phyloP scores from a whole-genome alignment of 2,329 filamentous ascomycete species.

The Aspergillus sp. region DNA sequence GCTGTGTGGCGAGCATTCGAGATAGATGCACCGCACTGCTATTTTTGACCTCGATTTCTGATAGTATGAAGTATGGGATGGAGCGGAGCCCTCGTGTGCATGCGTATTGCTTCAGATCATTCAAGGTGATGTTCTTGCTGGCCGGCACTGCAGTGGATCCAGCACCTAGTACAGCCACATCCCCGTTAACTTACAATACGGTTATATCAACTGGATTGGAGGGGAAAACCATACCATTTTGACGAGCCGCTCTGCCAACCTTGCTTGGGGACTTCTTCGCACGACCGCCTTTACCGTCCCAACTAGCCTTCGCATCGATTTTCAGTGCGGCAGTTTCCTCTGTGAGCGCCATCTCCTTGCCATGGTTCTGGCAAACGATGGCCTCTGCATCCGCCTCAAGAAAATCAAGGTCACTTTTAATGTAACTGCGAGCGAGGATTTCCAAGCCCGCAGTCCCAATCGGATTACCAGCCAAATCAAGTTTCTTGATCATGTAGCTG shows the following conservation, averaged over 20 bases:
- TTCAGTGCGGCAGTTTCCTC: slow-evolving; percentile 13
- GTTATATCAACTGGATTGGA: background rate
- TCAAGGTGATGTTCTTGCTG: slow-evolving; percentile 9
- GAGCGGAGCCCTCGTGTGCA: slow-evolving; percentile 36
- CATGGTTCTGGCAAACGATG: slow-evolving; percentile 2
- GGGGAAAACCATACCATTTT: slow-evolving; percentile 13
- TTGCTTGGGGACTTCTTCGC: slow-evolving; percentile 20
- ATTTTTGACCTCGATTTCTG: slow-evolving; percentile 24
- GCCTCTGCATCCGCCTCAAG: slow-evolving; percentile 27
- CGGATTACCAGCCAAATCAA: slow-evolving; percentile 48
- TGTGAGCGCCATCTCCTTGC: background rate
- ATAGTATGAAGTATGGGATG: slow-evolving; percentile 35
- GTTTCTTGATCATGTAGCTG: slow-evolving; percentile 44
- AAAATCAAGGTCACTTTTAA: slow-evolving; percentile 35
- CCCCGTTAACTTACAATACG: slow-evolving; percentile 1
- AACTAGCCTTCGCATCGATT: slow-evolving; percentile 12
- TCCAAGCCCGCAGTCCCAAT: slow-evolving; percentile 47
- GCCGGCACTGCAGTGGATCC: background rate
- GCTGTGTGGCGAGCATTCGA: slow-evolving; percentile 30
- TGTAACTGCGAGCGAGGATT: slow-evolving; percentile 45
- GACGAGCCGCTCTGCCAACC: slow-evolving; percentile 11
- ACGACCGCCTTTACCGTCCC: background rate
- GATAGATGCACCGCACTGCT: slow-evolving; percentile 29
- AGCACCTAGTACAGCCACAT: slow-evolving; percentile 4
- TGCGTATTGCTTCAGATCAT: slow-evolving; percentile 26